These are phyloP conservation scores for Erysimum cheiri DNA, from an alignment of 441 rosid genomes.

Conservation along the genomic window DNA sequence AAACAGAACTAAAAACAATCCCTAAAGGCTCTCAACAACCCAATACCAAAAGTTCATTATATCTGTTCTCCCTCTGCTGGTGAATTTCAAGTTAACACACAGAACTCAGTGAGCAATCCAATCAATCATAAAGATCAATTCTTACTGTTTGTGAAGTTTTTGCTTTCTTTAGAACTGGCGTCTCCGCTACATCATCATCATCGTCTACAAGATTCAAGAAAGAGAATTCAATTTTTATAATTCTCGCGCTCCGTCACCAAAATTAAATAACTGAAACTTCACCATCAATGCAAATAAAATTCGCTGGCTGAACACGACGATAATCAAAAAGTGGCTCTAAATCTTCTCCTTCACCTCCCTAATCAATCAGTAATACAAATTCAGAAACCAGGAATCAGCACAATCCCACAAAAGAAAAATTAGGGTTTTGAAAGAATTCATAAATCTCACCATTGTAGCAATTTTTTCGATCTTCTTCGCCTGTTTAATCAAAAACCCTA, in stretches of 20 bases:
- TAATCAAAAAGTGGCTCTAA: conserved; percentile 90
- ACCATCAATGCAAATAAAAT: conserved; percentile 67
- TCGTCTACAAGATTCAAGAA: conserved; percentile 51
- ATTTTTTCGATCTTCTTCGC: background rate
- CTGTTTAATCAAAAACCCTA: conserved; percentile 8
- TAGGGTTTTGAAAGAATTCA: conserved; percentile 28
- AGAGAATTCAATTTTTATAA: background rate
- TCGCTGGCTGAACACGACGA: conserved; percentile 73
- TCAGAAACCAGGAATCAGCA: conserved; percentile 16
- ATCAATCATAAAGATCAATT: conserved; percentile 17
- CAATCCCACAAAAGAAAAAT: conserved; percentile 4
- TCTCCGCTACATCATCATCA: conserved; percentile 48
- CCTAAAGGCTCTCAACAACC: too few species aligned
- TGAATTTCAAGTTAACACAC: background rate
- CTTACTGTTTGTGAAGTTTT: conserved; percentile 51
- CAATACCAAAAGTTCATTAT: too few species aligned
- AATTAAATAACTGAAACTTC: conserved; percentile 11
- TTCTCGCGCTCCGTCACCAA: background rate
- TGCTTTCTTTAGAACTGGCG: conserved; percentile 45
- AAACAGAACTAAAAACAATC: background rate
- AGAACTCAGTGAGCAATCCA: background rate
- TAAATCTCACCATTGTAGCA: conserved; percentile 36
- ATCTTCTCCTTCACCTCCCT: conserved; percentile 72
- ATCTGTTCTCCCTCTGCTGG: background rate
- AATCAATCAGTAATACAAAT: conserved; percentile 27